Evolutionary conservation across 257 asterid genomes (phyloP).

Genomic region (Knoxia roxburghii): DNA sequence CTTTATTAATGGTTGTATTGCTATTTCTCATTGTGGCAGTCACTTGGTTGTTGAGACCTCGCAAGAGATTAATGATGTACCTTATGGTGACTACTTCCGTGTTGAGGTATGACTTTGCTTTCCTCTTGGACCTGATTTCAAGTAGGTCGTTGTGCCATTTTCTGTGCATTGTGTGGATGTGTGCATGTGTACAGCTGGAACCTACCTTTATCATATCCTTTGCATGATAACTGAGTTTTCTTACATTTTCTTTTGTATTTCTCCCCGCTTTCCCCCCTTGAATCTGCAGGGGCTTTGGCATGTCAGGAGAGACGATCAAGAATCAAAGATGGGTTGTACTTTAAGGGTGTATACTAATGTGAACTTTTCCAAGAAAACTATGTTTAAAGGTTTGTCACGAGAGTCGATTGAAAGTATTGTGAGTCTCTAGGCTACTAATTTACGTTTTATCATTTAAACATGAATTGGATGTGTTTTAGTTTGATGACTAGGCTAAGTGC

Average conservation of each 20-base stretch:
- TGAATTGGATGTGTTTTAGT: background rate
- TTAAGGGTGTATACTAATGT: conserved; percentile 70
- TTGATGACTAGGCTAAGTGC: background rate
- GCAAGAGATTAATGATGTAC: conserved; percentile 80
- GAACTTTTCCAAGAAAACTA: conserved; percentile 83
- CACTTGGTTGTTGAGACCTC: conserved; percentile 76
- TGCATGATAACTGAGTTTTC: background rate
- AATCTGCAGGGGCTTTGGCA: conserved; percentile 79
- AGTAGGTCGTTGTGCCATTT: background rate
- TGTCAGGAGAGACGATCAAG: conserved; percentile 47
- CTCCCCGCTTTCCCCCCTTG: conserved; percentile 4
- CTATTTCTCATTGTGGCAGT: conserved; percentile 37
- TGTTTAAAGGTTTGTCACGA: conserved; percentile 70
- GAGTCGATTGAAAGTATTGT: background rate
- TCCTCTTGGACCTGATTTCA: conserved; percentile 7
- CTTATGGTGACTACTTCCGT: conserved; percentile 86
- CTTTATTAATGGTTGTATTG: background rate
- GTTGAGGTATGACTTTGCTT: conserved; percentile 65
- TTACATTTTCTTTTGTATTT: background rate
- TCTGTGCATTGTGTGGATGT: background rate
- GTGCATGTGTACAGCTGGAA: background rate
- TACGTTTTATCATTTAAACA: background rate
- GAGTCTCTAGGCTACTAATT: background rate
- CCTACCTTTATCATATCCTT: background rate
- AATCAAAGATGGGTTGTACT: conserved; percentile 47